Evolutionary conservation across 495 filamentous ascomycete species (phyloP), one percentile per base, ranked within the genome.

Genomic region (Hyphodiscus hymeniophilus): DNA sequence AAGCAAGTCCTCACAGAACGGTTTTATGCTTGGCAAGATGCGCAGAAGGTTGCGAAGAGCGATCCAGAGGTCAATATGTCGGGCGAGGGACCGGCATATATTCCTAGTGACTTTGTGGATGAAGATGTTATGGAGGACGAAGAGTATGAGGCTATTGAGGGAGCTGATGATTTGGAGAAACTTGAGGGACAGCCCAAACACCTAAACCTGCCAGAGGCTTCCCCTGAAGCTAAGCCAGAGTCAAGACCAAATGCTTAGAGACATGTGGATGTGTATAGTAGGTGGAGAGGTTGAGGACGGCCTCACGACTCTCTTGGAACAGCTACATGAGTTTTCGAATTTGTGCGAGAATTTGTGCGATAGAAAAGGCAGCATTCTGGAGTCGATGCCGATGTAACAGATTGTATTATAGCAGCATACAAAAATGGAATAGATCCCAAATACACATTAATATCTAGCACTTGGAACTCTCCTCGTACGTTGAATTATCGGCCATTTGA

Each of bases 11-110:
- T 97, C 46, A 89, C 85, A 31, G 91, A 97, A 63, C 73, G 91
- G 57, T 89, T 79, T 69, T 92, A 96, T 67, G 73, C 85, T 31
- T 96, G 87, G 86, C 79, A 89, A 56, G 87, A 91, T 55, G 92
- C 92, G 20, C 69, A 77, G 49, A 71, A 75, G 55, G 61, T 89
- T 50, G 90, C 86, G 7, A 66, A 76, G 61, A 66, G 68, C 7
- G 88, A 89, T 60, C 70, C 71, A 15, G 79, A 85, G 60, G 63
- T 87, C 38, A 63, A 87, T 57, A 60, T 87, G 5, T 65, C 60
- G 24, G 73, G 68, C 18, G 47, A 67, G 1, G 72, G 67, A 3
- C 61, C 57, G 17, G 65, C 72, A 36, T 84, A 75, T 56, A 53
- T 22, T 6, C 58, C 58, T 5, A 30, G 21, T 7, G 26, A 57